Conservation (phyloP, 208 protist species). For the Trypanosoma melophagium region DNA sequence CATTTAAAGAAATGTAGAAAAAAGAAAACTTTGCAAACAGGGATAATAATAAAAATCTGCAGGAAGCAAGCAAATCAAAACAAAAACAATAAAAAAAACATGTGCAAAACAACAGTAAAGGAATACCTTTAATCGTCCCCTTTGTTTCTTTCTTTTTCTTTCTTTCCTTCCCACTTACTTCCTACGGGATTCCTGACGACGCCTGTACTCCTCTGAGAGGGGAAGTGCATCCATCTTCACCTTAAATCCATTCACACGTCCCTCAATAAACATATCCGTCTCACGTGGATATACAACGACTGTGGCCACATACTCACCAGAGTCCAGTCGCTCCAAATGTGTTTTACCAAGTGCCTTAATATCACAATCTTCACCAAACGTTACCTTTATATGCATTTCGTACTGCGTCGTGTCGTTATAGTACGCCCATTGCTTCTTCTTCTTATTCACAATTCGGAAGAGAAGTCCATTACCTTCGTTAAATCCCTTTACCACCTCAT, state of each 20-base stretch:
- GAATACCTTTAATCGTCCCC: neutral
- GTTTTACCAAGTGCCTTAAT: slow-evolving; percentile 80
- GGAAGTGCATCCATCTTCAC: slow-evolving; percentile 78
- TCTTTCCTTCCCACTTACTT: slow-evolving; percentile 15
- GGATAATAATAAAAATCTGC: no score
- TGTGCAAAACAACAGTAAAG: no score
- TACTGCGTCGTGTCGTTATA: slow-evolving; percentile 88
- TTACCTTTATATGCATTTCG: slow-evolving; percentile 67
- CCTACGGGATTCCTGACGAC: slow-evolving; percentile 3
- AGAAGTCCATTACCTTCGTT: slow-evolving; percentile 80
- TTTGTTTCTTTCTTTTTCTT: slow-evolving; percentile 15
- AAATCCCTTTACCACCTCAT: slow-evolving; percentile 72
- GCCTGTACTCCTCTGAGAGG: slow-evolving; percentile 57
- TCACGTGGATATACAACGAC: slow-evolving; percentile 73
- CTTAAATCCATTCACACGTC: slow-evolving; percentile 74
- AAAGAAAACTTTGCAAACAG: no score
- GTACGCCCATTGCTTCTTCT: slow-evolving; percentile 82
- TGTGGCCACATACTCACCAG: slow-evolving; percentile 54
- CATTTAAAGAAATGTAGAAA: no score
- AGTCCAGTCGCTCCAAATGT: slow-evolving; percentile 51
- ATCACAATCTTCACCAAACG: slow-evolving; percentile 70
- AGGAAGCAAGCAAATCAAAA: no score
- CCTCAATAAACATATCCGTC: slow-evolving; percentile 86
- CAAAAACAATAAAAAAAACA: no score
- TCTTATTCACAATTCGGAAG: slow-evolving; percentile 82